phyloP scores from a whole-genome alignment of 2,329 filamentous ascomycete species.

The Aaosphaeria arxii region DNA sequence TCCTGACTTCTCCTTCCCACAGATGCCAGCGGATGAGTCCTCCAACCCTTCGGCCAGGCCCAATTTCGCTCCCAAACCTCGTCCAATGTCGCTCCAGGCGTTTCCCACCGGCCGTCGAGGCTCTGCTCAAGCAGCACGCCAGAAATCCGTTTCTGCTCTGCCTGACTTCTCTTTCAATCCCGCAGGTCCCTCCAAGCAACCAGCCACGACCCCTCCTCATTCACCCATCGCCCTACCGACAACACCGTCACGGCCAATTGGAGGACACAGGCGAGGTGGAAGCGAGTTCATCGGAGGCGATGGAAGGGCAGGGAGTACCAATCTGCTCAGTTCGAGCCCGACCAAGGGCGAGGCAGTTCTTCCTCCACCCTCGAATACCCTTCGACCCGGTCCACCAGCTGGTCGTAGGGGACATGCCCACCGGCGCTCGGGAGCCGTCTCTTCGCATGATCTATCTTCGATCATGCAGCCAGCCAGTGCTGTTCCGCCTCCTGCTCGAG shows the following conservation, averaged over 20 bases:
- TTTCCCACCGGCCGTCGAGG: conserved; percentile 32
- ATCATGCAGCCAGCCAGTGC: conserved; percentile 62
- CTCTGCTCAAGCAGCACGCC: conserved; percentile 33
- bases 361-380: conserved; percentile 52
- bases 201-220: conserved; percentile 29
- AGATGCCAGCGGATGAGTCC: conserved; percentile 31
- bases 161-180: conserved; percentile 51
- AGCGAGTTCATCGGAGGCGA: conserved; percentile 86
- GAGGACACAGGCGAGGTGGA: conserved; percentile 68
- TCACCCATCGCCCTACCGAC: conserved; percentile 36
- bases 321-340: conserved; percentile 65
- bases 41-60: conserved; percentile 33
- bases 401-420: conserved; percentile 72
- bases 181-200: conserved; percentile 32
- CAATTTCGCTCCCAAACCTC: conserved; percentile 31
- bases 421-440: conserved; percentile 76
- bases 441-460: conserved; percentile 73
- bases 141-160: conserved; percentile 42
- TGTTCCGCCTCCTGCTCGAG: conserved; percentile 47
- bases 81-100: conserved; percentile 37
- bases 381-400: conserved; percentile 47
- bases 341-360: conserved; percentile 62
- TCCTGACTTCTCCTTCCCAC: conserved; percentile 49
- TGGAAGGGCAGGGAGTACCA: conserved; percentile 49
- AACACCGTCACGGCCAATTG: conserved; percentile 54